phyloP scores from a whole-genome alignment of 2,329 filamentous ascomycete species.

The Akanthomyces muscarius region DNA sequence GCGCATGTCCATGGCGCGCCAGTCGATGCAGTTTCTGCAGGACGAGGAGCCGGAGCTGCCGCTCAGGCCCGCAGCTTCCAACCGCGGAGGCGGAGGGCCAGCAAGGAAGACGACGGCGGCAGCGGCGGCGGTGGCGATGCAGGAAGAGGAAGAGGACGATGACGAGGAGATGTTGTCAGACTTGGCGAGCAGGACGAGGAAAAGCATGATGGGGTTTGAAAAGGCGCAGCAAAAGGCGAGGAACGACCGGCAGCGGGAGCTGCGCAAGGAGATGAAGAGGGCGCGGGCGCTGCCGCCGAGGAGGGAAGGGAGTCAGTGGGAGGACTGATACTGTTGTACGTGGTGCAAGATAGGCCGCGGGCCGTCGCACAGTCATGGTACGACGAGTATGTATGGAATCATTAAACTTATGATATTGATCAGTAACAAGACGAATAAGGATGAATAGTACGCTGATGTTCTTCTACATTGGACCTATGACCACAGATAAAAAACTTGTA shows the following conservation, averaged over 20 bases:
- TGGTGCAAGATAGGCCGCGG: too few species aligned
- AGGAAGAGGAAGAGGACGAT: constrained; percentile 25
- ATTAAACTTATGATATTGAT: too few species aligned
- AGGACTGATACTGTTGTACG: neutral
- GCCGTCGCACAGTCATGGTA: too few species aligned
- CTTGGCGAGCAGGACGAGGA: constrained; percentile 54
- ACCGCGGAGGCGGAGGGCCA: constrained; percentile 15
- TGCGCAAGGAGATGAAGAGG: constrained; percentile 47
- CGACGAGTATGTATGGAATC: too few species aligned
- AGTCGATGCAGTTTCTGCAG: constrained; percentile 38
- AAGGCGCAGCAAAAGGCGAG: constrained; percentile 54
- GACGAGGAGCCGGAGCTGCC: constrained; percentile 29
- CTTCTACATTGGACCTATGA: too few species aligned
- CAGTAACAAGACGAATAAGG: too few species aligned
- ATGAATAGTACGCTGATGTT: too few species aligned
- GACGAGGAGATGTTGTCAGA: constrained; percentile 41
- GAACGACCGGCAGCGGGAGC: constrained; percentile 43
- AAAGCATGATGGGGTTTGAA: constrained; percentile 60
- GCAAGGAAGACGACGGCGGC: constrained; percentile 14
- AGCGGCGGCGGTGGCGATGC: constrained; percentile 8
- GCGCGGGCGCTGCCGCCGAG: constrained; percentile 35
- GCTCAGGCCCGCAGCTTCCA: neutral
- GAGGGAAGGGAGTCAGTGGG: constrained; percentile 41
- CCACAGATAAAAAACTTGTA: too few species aligned
- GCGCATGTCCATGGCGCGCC: constrained; percentile 70